A percentile compares a stretch with the other conserved stretches of the same genome.
Conservation (phyloP, 805 yeast species). For the Cyberlindnera japonica region DNA sequence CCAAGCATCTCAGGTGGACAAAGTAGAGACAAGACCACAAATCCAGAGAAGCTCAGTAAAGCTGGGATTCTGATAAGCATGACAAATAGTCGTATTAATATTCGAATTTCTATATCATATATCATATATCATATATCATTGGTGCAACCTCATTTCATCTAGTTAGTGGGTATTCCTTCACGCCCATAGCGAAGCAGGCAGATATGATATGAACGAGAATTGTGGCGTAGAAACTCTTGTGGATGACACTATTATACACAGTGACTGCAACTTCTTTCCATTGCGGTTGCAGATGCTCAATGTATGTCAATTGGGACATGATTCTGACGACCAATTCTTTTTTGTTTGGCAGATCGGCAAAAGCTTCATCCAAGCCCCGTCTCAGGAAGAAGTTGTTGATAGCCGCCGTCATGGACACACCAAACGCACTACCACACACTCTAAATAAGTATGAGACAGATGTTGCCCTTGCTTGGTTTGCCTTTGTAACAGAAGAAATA, state of each 20-base stretch:
- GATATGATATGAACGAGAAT: conserved; percentile 5
- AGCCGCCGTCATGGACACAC: conserved; percentile 10
- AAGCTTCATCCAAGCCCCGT: conserved; percentile 11
- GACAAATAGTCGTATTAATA: too few species aligned
- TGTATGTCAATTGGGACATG: conserved; percentile 17
- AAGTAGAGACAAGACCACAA: too few species aligned
- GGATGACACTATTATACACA: conserved; percentile 5
- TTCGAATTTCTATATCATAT: too few species aligned
- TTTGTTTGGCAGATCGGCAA: conserved; percentile 10
- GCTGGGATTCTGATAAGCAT: too few species aligned
- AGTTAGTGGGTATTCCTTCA: conserved; percentile 5
- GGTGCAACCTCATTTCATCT: too few species aligned
- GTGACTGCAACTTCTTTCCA: conserved; percentile 8
- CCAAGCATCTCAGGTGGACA: too few species aligned
- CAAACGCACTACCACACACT: conserved; percentile 54
- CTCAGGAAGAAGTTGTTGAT: conserved; percentile 16
- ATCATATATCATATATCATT: too few species aligned
- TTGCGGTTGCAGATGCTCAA: conserved; percentile 13
- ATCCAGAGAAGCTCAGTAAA: too few species aligned
- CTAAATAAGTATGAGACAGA: conserved; percentile 62
- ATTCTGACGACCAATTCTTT: conserved; percentile 12
- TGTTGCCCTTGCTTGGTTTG: conserved; percentile 60
- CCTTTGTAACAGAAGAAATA: conserved; percentile 63
- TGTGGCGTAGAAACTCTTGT: conserved; percentile 7
- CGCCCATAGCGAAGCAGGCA: conserved; percentile 3